A percentile compares a stretch with the other conserved stretches of the same genome.
phyloP scores from a whole-genome alignment of 352 stramenopile species.

The Pythium brachiatum region DNA sequence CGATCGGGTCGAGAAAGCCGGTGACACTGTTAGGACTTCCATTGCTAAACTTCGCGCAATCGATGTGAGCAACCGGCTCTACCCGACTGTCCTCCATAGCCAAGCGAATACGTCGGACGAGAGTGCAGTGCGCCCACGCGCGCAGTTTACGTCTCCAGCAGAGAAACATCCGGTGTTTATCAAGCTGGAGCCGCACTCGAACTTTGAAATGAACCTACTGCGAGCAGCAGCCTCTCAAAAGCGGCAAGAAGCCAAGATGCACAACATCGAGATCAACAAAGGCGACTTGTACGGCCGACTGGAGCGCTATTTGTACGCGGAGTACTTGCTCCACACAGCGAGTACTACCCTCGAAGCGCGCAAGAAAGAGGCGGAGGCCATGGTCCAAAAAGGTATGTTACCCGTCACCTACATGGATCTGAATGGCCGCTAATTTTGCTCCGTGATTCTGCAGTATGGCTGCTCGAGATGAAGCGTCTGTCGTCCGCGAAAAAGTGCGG shows the following conservation, averaged over 20 bases:
- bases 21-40: conserved; percentile 17
- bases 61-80: conserved; percentile 20
- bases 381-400: conserved; percentile 72
- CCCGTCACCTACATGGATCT: not conserved
- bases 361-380: conserved; percentile 61
- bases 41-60: conserved; percentile 14
- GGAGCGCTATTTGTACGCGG: conserved; percentile 74
- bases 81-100: conserved; percentile 17
- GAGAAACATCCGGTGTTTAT: conserved; percentile 59
- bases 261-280: conserved; percentile 80
- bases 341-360: conserved; percentile 49
- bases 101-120: not conserved
- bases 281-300: conserved; percentile 69
- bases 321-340: conserved; percentile 76
- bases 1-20: conserved; percentile 15
- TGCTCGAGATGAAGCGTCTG: conserved; percentile 29
- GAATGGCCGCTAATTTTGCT: not conserved
- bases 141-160: conserved; percentile 9
- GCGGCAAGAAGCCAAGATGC: conserved; percentile 81
- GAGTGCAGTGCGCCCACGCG: not conserved
- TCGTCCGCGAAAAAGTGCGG: conserved; percentile 30
- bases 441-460: conserved; percentile 22
- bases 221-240: conserved; percentile 73
- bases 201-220: conserved; percentile 84
- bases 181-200: conserved; percentile 77